Evolutionary conservation across 768 basidiomycete genomes (phyloP).

Genomic region (Lactarius psammicola): DNA sequence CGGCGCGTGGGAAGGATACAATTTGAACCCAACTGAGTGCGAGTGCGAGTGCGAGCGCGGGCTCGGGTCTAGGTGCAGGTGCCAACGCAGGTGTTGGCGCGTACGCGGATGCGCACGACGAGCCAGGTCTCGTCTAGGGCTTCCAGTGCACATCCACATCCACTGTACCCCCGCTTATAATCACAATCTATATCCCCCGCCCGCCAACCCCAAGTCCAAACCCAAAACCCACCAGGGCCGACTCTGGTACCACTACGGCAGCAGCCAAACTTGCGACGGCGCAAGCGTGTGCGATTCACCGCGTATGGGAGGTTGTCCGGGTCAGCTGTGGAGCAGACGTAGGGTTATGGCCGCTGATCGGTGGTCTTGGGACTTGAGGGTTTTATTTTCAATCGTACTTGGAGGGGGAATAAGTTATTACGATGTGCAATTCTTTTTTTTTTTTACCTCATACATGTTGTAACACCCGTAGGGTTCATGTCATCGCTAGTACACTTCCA

Average conservation of each 20-base stretch:
- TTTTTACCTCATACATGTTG: background rate
- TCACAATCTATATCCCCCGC: background rate
- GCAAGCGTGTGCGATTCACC: slow-evolving; percentile 12
- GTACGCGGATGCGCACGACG: background rate
- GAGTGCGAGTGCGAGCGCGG: background rate
- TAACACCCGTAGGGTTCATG: background rate
- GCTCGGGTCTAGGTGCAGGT: background rate
- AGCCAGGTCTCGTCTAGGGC: slow-evolving; percentile 13
- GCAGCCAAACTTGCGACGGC: background rate
- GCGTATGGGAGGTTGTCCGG: background rate
- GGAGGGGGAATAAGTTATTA: background rate
- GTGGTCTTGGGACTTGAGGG: background rate
- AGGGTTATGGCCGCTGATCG: too few species aligned
- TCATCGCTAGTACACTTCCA: background rate
- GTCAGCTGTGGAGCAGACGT: background rate
- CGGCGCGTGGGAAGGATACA: too few species aligned
- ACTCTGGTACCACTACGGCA: background rate
- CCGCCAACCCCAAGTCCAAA: background rate
- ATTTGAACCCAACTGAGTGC: too few species aligned
- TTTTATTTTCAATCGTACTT: background rate
- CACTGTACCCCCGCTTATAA: background rate
- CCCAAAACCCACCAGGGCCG: background rate
- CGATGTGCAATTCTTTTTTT: background rate
- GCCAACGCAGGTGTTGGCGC: background rate
- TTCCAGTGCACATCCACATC: background rate